Evolutionary conservation across 169 alveolate species (phyloP), one percentile per base, ranked within the genome.

Genomic region (Cryptosporidium ubiquitum): DNA sequence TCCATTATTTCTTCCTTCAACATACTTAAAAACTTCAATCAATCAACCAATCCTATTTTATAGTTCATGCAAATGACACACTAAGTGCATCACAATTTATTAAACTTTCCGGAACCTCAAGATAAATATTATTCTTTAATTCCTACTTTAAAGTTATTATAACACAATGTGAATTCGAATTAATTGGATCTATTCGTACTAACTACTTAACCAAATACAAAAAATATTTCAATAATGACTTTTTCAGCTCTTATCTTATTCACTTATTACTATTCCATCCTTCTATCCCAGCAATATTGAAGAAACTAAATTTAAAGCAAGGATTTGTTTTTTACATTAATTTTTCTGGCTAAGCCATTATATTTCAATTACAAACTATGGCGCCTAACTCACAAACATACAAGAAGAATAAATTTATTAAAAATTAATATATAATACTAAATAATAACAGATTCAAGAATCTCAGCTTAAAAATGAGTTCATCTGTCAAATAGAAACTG

Each of bases 1-100:
- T 64, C 52, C 71, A 64, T 64, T 3, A 64, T 64, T 29, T 64
- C 47, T 5, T 64, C 51, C 29, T 64, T 64, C 29, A n/a, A 64
- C 71, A 64, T 31, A 12, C 23, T 29, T 64, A 47, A n/a, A 7
- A 14, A n/a, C 39, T 33, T 49, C 49, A 61, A 26, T 23, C n/a
- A 52, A 18, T 52, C 64, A n/a, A 23, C n/a, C 66, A 23, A 55
- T 55, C 37, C 3, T 55, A 26, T n/a, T n/a, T n/a, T 9, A 55
- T 14, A 14, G 16, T 20, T 12, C 55, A 47, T 47, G 16, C 55
- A 47, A 47, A 2, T 47, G 23, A 47, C 55, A 47, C 55, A 55
- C 35, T 23, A 23, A 0, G 18, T 26, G 18, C 29, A 55, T n/a
- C 37, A 55, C 39, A 55, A 26, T 7, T 7, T 55, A 26, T 7